phyloP scores from a whole-genome alignment of 2,329 filamentous ascomycete species.

The Fusarium pseudocircinatum region DNA sequence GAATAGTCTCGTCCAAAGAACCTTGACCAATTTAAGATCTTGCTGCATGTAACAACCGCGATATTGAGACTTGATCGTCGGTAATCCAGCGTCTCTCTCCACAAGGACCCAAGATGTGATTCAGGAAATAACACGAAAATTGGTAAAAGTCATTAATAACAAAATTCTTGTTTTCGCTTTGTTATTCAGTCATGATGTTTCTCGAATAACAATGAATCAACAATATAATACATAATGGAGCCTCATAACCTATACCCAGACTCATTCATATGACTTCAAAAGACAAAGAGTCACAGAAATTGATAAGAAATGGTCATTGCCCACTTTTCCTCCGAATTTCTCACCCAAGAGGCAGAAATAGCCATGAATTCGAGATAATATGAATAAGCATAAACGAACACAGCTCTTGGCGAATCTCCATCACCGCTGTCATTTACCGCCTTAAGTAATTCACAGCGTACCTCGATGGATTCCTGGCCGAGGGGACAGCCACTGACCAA shows the following conservation, averaged over 20 bases:
- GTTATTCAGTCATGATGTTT: background rate
- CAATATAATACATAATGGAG: background rate
- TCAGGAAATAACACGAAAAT: fast-evolving
- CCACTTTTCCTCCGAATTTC: background rate
- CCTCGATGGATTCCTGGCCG: background rate
- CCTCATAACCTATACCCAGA: background rate
- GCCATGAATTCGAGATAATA: background rate
- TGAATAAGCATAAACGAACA: background rate
- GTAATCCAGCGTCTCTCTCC: background rate
- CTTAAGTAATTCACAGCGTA: slow-evolving; percentile 6
- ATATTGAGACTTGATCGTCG: fast-evolving
- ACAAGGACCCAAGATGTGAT: fast-evolving
- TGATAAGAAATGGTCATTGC: background rate
- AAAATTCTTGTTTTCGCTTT: background rate
- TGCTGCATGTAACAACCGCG: fast-evolving
- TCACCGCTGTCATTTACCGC: slow-evolving; percentile 1
- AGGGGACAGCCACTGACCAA: background rate
- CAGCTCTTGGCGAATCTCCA: background rate
- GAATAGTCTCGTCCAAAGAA: too few relatives aligned
- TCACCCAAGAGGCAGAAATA: background rate
- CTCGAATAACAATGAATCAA: background rate
- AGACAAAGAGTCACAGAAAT: too few relatives aligned
- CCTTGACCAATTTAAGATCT: fast-evolving
- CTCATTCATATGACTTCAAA: background rate
- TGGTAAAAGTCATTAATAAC: background rate